phyloP scores from a whole-genome alignment of 2,329 filamentous ascomycete species.

The Lasiodiplodia gonubiensis region DNA sequence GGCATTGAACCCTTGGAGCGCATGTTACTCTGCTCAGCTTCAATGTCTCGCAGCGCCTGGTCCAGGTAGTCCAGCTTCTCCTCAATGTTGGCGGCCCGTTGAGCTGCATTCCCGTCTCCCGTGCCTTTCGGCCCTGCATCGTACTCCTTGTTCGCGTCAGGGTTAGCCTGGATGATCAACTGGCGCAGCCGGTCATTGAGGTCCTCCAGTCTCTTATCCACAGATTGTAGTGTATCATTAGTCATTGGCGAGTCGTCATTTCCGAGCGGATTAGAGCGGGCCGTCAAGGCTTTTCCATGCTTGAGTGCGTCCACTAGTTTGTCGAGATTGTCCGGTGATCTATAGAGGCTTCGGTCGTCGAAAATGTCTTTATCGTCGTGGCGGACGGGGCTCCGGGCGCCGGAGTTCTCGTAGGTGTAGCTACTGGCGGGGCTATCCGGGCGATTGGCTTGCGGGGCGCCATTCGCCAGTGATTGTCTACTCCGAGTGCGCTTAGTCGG shows the following conservation, averaged over 20 bases:
- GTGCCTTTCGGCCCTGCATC: constrained; percentile 38
- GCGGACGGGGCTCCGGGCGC: constrained; percentile 49
- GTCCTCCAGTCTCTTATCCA: constrained; percentile 69
- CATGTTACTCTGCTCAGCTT: constrained; percentile 58
- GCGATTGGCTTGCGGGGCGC: constrained; percentile 47
- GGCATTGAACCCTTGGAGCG: constrained; percentile 24
- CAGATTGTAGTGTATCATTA: constrained; percentile 36
- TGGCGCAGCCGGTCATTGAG: constrained; percentile 71
- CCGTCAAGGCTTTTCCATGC: constrained; percentile 37
- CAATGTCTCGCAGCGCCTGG: constrained; percentile 66
- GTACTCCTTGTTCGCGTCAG: constrained; percentile 49
- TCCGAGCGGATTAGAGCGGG: constrained; percentile 31
- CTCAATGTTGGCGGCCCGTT: constrained; percentile 43
- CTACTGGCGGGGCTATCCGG: constrained; percentile 79
- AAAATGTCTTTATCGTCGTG: constrained; percentile 67
- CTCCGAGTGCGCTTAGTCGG: constrained; percentile 62
- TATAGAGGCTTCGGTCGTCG: constrained; percentile 77
- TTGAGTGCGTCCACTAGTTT: constrained; percentile 48
- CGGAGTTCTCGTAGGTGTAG: constrained; percentile 68
- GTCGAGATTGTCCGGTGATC: constrained; percentile 69
- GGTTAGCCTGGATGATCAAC: constrained; percentile 69
- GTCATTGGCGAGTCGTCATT: constrained; percentile 36
- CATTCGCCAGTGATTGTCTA: constrained; percentile 44
- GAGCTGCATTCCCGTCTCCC: constrained; percentile 30
- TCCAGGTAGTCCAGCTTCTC: constrained; percentile 75